phyloP scores from a whole-genome alignment of 2,329 filamentous ascomycete genomes.

The Metarhizium album region DNA sequence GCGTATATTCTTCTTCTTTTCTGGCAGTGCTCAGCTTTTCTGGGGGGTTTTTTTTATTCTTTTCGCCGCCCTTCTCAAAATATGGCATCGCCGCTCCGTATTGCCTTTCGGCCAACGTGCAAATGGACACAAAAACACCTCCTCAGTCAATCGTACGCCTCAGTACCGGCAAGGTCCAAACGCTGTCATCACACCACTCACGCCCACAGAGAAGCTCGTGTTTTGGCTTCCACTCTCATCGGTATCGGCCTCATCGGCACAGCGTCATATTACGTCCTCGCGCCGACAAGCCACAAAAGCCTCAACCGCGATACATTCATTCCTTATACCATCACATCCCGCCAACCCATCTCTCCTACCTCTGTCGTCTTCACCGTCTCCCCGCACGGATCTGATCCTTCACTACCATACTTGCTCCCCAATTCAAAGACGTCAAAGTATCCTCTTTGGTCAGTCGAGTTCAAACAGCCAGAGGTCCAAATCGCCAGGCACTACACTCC shows the following conservation, averaged over 20 bases:
- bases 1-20: too few species aligned
- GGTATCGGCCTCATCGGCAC: constrained; percentile 14
- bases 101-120: background rate
- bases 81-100: background rate
- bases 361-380: constrained; percentile 58
- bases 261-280: constrained; percentile 15
- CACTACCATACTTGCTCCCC: constrained; percentile 17
- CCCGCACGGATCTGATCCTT: constrained; percentile 24
- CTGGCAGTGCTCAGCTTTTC: too few species aligned
- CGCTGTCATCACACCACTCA: background rate
- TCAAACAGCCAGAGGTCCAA: constrained; percentile 90
- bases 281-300: constrained; percentile 15
- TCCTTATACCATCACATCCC: constrained; percentile 52
- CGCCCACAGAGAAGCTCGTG: constrained; percentile 11
- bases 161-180: background rate
- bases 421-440: constrained; percentile 23
- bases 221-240: constrained; percentile 14
- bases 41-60: too few species aligned
- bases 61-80: background rate
- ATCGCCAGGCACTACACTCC: constrained; percentile 90
- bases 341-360: constrained; percentile 53
- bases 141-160: background rate
- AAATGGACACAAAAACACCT: background rate
- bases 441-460: constrained; percentile 78
- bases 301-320: constrained; percentile 53